Conservation (phyloP, 106 monocot species). For the Dioscorea dumetorum region DNA sequence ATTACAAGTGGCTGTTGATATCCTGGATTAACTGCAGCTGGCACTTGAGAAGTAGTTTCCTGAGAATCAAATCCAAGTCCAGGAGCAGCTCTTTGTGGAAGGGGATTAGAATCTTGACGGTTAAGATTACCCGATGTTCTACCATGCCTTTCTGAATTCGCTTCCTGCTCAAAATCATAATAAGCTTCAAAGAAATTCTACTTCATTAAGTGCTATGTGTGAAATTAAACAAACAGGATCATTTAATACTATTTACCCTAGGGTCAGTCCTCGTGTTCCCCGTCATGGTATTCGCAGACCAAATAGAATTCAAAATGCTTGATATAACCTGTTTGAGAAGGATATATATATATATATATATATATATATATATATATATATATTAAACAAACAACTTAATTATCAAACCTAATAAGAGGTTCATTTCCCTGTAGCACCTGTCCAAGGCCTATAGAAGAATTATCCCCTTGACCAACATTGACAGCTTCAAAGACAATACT, state of each 20-base stretch:
- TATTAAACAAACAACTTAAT: neutral
- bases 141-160: constrained; percentile 22
- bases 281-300: constrained; percentile 20
- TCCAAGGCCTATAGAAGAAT: constrained; percentile 34
- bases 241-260: constrained; percentile 20
- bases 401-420: neutral
- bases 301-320: constrained; percentile 52
- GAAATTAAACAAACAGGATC: neutral
- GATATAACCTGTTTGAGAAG: constrained; percentile 52
- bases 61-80: constrained; percentile 26
- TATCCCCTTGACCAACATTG: constrained; percentile 58
- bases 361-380: neutral
- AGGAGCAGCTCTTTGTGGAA: constrained; percentile 20
- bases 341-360: neutral
- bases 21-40: constrained; percentile 28
- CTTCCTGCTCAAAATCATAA: constrained; percentile 28
- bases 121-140: constrained; percentile 24
- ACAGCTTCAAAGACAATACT: constrained; percentile 70
- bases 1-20: constrained; percentile 49
- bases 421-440: constrained; percentile 14
- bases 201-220: neutral
- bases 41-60: constrained; percentile 17
- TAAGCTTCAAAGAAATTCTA: constrained; percentile 4
- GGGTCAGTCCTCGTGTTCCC: constrained; percentile 20
- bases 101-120: constrained; percentile 19